Percentiles rank a stretch among this genome's conserved stretches.
Conservation (phyloP, 176 grass and related monocot species). For the Oryza rufipogon region DNA sequence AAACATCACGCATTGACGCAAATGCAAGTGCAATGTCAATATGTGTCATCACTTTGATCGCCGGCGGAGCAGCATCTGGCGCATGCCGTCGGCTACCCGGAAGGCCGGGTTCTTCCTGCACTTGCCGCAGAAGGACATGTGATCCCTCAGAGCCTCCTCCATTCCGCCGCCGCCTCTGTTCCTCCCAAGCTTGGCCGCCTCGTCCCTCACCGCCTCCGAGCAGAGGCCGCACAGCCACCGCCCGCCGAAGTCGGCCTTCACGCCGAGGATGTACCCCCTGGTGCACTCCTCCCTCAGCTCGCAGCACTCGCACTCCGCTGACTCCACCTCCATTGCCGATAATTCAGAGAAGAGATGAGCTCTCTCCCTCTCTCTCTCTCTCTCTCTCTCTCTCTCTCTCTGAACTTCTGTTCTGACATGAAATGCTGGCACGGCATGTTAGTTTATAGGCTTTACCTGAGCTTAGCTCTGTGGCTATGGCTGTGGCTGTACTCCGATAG, state of each 20-base stretch:
- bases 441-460: not conserved
- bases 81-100: constrained; percentile 81
- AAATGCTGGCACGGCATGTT: constrained; percentile 9
- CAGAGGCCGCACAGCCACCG: constrained; percentile 97
- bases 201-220: constrained; percentile 80
- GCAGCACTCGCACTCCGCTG: constrained; percentile 82
- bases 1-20: not conserved
- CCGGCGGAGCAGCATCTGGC: constrained; percentile 60
- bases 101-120: constrained; percentile 68
- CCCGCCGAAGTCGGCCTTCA: constrained; percentile 70
- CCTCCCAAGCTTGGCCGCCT: constrained; percentile 42
- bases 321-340: constrained; percentile 67
- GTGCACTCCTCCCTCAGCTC: constrained; percentile 88
- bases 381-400: constrained; percentile 28
- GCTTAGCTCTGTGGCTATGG: not conserved
- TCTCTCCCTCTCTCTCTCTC: constrained; percentile 19
- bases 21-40: not conserved
- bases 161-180: constrained; percentile 31
- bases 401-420: not conserved
- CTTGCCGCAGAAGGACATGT: constrained; percentile 75
- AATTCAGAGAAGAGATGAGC: not conserved
- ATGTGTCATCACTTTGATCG: constrained; percentile 35
- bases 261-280: constrained; percentile 61
- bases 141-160: constrained; percentile 65
- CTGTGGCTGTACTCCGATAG: not conserved